Evolutionary conservation across 1,284 basidiomycete genomes (phyloP), one percentile per base, ranked within the genome.

Genomic region (Cryptococcus jaspeensis): DNA sequence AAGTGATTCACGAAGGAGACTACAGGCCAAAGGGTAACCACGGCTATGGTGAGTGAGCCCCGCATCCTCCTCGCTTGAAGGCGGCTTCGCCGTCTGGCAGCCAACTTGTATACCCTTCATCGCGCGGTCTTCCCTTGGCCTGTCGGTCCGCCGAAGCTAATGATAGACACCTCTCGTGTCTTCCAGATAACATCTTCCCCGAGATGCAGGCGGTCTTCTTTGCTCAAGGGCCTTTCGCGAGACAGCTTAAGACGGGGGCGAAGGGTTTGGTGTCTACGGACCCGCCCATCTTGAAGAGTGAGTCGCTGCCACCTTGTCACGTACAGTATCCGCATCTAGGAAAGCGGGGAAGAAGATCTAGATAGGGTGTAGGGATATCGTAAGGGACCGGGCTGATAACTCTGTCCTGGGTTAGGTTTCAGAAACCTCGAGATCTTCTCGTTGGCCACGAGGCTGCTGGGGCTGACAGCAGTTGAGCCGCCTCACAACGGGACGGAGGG

Each of bases 171-270:
- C n/a, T n/a, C n/a, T 36, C 18, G 20, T 37, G 4, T n/a, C n/a
- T 18, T 22, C 88, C 11, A 70, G 90, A 93, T 70, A 92, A 92
- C 63, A 73, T 81, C 15, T 83, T 86, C 40, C 69, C 79, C 9
- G 81, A 87, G 3, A 95, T 95, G 92, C 85, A 86, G 54, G 91
- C 91, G 0, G 87, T 91, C 73, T 94, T 95, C 74, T 87, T 94
- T 59, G 89, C 90, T 2, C 87, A 90, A 68, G 92, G 92, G 1
- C 91, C 92, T 0, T 92, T 92, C 70, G 85, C 88, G 12, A 74
- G 82, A 5, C 81, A 83, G 50, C 81, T 85, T 54, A 91, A 90
- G 72, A 50, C 80, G 83, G 63, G 40, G 56, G 13, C 56, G 18
- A 23, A 41, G 16, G 20, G 52, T 5, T 63, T 52, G 57, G 76